Evolutionary conservation across 2,329 filamentous ascomycete species (phyloP).

Genomic region (Calonectria ilicicola): DNA sequence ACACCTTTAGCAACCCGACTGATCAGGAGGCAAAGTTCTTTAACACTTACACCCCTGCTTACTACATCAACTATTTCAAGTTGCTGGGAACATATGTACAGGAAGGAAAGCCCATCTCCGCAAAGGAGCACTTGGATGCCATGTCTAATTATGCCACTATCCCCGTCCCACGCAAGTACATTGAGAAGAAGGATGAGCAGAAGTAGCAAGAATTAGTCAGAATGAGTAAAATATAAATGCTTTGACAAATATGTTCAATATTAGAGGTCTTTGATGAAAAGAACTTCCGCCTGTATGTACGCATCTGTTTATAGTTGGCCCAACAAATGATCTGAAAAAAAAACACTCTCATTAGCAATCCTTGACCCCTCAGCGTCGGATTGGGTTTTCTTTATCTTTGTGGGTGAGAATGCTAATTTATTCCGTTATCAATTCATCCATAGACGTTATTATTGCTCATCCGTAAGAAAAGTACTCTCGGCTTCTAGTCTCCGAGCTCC

Average conservation of each 20-base stretch:
- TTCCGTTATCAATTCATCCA: background rate
- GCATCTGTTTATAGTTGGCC: no score
- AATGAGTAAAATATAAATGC: no score
- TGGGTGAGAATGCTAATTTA: no score
- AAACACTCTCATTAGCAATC: no score
- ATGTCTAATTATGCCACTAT: slow-evolving; percentile 24
- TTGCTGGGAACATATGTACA: slow-evolving; percentile 21
- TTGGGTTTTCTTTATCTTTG: no score
- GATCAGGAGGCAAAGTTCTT: slow-evolving; percentile 23
- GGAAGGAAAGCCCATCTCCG: slow-evolving; percentile 20
- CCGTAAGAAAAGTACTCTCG: background rate
- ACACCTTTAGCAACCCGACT: slow-evolving; percentile 22
- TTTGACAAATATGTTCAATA: no score
- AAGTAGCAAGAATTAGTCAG: background rate
- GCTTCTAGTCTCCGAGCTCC: background rate
- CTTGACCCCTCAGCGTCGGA: no score
- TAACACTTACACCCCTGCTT: slow-evolving; percentile 22
- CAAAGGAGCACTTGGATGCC: slow-evolving; percentile 24
- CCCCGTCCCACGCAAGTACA: slow-evolving; percentile 12
- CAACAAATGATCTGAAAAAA: no score
- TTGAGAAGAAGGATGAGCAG: slow-evolving; percentile 3
- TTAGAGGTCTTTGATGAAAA: no score
- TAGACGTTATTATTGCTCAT: background rate
- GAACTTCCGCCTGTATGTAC: no score
- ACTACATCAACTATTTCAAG: slow-evolving; percentile 27